Conservation (phyloP, 768 basidiomycete species). For the Lactarius pseudohatsudake region DNA sequence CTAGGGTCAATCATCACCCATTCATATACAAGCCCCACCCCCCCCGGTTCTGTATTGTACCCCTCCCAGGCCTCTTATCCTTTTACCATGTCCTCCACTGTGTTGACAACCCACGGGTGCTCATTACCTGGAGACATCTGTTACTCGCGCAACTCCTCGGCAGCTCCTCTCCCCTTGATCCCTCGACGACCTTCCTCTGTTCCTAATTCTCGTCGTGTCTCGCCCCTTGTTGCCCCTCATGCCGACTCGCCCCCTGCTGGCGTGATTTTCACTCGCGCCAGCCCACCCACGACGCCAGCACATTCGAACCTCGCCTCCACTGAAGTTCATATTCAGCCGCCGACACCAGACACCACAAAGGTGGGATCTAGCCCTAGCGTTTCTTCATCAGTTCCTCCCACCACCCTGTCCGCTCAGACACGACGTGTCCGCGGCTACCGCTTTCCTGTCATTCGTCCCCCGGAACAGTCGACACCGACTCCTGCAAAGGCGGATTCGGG, state of each 20-base stretch:
- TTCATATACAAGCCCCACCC: constrained; percentile 22
- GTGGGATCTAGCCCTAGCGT: constrained; percentile 15
- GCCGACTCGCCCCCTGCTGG: constrained; percentile 13
- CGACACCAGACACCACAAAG: constrained; percentile 24
- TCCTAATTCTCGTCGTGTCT: constrained; percentile 30
- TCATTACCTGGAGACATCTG: constrained; percentile 28
- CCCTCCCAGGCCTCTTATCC: neutral
- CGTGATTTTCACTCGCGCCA: constrained; percentile 25
- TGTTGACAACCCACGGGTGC: constrained; percentile 24
- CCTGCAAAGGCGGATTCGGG: constrained; percentile 36
- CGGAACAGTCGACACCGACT: constrained; percentile 46
- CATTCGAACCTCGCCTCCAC: constrained; percentile 1
- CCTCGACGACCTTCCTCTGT: constrained; percentile 49
- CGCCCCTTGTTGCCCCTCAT: constrained; percentile 18
- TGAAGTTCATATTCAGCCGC: constrained; percentile 32
- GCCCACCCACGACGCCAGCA: constrained; percentile 16
- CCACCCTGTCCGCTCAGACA: constrained; percentile 33
- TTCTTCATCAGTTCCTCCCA: constrained; percentile 24
- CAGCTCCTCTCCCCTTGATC: constrained; percentile 60
- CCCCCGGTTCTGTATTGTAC: constrained; percentile 10
- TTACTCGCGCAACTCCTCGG: constrained; percentile 50
- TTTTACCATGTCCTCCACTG: constrained; percentile 25
- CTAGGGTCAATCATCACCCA: constrained; percentile 23
- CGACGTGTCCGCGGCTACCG: constrained; percentile 34
- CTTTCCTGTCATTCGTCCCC: constrained; percentile 34